These are phyloP conservation scores for Aegilops umbellulata DNA, from an alignment of 176 grass and related monocot genomes.

Conservation along the genomic window DNA sequence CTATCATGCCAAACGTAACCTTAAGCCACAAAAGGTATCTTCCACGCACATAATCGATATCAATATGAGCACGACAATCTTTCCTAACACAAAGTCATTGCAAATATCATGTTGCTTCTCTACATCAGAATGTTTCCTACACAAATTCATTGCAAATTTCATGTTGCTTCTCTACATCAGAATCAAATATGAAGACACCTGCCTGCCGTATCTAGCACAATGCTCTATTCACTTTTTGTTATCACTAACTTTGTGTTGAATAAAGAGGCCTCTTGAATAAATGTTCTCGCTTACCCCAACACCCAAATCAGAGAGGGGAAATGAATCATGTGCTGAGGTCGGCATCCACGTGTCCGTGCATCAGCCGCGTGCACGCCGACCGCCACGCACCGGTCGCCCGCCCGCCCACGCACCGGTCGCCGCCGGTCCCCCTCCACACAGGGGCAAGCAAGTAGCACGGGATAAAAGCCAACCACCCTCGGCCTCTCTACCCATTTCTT, in stretches of 20 bases:
- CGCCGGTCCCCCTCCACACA: constrained; percentile 34
- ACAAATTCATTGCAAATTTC: not conserved
- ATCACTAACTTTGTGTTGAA: not conserved
- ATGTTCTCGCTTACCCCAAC: not conserved
- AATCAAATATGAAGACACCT: not conserved
- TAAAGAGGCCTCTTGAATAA: not conserved
- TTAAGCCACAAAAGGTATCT: not conserved
- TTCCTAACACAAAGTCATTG: not conserved
- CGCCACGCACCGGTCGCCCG: constrained; percentile 21
- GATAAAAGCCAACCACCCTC: constrained; percentile 44
- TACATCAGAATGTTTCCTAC: not conserved
- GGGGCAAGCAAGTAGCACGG: constrained; percentile 5
- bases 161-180: not conserved
- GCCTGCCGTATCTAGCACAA: not conserved
- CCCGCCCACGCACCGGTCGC: constrained; percentile 9
- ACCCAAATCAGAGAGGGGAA: not conserved
- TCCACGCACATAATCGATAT: not conserved
- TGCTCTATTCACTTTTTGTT: not conserved
- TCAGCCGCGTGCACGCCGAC: constrained; percentile 18
- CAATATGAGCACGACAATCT: not conserved
- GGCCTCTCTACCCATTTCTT: constrained; percentile 1
- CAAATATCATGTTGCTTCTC: not conserved
- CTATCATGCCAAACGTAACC: not conserved
- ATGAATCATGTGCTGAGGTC: constrained; percentile 5
- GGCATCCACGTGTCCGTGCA: constrained; percentile 38